phyloP scores from a whole-genome alignment of 495 filamentous ascomycete genomes.

The Amorphotheca resinae region DNA sequence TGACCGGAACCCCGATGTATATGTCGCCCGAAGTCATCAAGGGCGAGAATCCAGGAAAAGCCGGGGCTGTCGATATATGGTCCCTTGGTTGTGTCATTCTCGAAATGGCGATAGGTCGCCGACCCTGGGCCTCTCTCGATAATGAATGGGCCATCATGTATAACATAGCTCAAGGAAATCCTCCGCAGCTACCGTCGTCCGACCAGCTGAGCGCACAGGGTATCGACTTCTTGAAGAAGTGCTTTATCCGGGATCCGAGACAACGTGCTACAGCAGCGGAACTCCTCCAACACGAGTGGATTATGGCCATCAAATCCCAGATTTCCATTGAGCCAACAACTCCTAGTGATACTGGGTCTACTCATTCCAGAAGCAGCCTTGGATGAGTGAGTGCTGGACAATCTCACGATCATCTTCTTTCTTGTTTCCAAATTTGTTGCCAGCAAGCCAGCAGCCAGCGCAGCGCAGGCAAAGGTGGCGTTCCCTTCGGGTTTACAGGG shows the following conservation, averaged over 20 bases:
- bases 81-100: slow-evolving; percentile 93
- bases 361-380: slow-evolving; percentile 11
- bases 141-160: slow-evolving; percentile 99
- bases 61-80: slow-evolving; percentile 92
- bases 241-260: slow-evolving; percentile 77
- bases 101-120: slow-evolving; percentile 91
- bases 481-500: slow-evolving; percentile 4
- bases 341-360: slow-evolving; percentile 30
- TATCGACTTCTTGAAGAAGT: slow-evolving; percentile 77
- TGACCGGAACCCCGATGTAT: slow-evolving; percentile 99
- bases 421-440: neutral
- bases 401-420: neutral
- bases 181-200: slow-evolving; percentile 63
- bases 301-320: slow-evolving; percentile 46
- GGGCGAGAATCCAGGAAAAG: slow-evolving; percentile 59
- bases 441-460: neutral
- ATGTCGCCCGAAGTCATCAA: slow-evolving; percentile 99
- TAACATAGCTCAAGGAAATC: slow-evolving; percentile 95
- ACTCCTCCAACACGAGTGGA: slow-evolving; percentile 93
- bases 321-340: slow-evolving; percentile 40
- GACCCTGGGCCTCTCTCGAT: slow-evolving; percentile 94
- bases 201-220: slow-evolving; percentile 79
- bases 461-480: neutral
- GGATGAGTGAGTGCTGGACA: slow-evolving; percentile 1
- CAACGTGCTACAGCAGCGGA: slow-evolving; percentile 74